Base-by-base conservation (phyloP, 495 filamentous ascomycete species). In the Talaromyces nanjingensis region DNA sequence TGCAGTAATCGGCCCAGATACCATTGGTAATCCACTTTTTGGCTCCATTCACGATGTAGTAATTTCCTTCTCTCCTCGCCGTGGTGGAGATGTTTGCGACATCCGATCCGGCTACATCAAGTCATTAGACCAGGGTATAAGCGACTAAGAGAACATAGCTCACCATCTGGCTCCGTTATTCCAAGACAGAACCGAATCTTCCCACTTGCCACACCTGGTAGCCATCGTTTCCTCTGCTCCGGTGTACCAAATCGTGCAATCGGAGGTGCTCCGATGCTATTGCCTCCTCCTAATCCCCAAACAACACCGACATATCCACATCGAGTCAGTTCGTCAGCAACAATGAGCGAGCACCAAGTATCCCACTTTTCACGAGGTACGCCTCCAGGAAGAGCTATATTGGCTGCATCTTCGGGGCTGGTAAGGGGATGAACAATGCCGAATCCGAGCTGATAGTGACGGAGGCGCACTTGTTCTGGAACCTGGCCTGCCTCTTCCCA, bases 1-100 rank as follows among this genome's bases (percentile, higher is more conserved):
- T 85, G 33, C 78, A 77, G 66, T 80, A 81, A 49, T 81, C 77
- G 6, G 83, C 81, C 78, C 80, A 84, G 6, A 82, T 74, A 11
- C 74, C 81, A 63, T 82, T 82, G 22, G 83, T 85, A 45, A 85
- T 84, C 83, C 83, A 85, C 64, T 85, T 84, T 75, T 85, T 84
- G 11, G 74, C 72, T 4, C 83, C 83, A 67, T 83, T 84, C 12
- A 84, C 82, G 31, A 84, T 65, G 58, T 84, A 85, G 63, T 74
- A 67, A 58, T 80, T 74, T 0, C 78, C 79, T 31, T 81, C 69
- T 0, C 72, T 66, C 11, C 73, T 67, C 0, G 83, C 82, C 1
- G 80, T 83, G 3, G 81, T 83, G 25, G 73, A 70, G 57, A 85
- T 83, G 69, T 74, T 78, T 4, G 80, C 79, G 2, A 85, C 80